A percentile compares a stretch with the other conserved stretches of the same genome.
Evolutionary conservation across 805 yeast genomes (phyloP).

Genomic region (Dipodascus geniculatus): DNA sequence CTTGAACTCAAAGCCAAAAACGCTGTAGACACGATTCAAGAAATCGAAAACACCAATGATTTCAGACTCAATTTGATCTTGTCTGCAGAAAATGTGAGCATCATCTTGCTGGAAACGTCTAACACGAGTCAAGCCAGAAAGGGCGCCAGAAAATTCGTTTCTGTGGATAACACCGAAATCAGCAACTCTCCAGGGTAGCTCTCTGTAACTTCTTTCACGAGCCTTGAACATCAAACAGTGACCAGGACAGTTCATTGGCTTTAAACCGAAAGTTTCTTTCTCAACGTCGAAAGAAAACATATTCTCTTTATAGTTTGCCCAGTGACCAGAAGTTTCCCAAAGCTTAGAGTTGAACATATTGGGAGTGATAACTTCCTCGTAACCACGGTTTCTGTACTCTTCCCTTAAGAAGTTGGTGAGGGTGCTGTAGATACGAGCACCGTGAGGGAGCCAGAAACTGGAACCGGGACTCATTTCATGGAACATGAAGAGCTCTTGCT

Average conservation of each 20-base stretch:
- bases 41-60: slow-evolving; percentile 78
- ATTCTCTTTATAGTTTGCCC: slow-evolving; percentile 95
- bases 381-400: slow-evolving; percentile 89
- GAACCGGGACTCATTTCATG: slow-evolving; percentile 97
- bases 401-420: slow-evolving; percentile 66
- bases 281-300: slow-evolving; percentile 96
- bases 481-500: slow-evolving; percentile 91
- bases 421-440: slow-evolving; percentile 91
- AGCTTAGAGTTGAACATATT: slow-evolving; percentile 95
- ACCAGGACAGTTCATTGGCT: slow-evolving; percentile 92
- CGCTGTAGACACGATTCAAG: slow-evolving; percentile 74
- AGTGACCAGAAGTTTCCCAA: slow-evolving; percentile 98
- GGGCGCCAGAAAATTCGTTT: slow-evolving; percentile 92
- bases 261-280: slow-evolving; percentile 87
- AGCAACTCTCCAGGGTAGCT: slow-evolving; percentile 97
- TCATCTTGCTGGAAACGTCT: slow-evolving; percentile 99
- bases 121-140: slow-evolving; percentile 90
- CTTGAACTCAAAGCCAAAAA: slow-evolving; percentile 88
- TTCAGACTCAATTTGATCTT: slow-evolving; percentile 80
- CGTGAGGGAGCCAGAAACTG: slow-evolving; percentile 98
- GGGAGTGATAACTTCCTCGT: slow-evolving; percentile 97
- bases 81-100: slow-evolving; percentile 94
- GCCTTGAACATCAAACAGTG: slow-evolving; percentile 89
- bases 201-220: slow-evolving; percentile 91
- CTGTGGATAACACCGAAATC: slow-evolving; percentile 96